These are phyloP conservation scores for Paspalum notatum DNA, from an alignment of 176 grass and related monocot species.

Conservation along the genomic window DNA sequence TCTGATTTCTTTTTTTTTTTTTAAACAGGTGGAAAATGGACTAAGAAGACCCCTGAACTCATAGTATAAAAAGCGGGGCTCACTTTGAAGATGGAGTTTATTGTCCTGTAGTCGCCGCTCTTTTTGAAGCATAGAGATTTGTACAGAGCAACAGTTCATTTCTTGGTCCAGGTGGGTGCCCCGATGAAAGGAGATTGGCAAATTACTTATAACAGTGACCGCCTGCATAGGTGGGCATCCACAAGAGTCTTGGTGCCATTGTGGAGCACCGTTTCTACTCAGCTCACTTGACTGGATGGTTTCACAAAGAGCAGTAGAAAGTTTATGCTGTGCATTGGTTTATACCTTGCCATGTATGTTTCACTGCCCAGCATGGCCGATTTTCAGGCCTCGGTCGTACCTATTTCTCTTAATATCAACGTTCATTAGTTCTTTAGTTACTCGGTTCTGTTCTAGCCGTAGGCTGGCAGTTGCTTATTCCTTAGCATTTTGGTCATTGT, in stretches of 20 bases:
- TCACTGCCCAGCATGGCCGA: slow-evolving; percentile 12
- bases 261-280: slow-evolving; percentile 9
- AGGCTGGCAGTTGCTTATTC: background rate
- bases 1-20: slow-evolving; percentile 26
- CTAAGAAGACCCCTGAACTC: slow-evolving; percentile 64
- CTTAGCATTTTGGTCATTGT: slow-evolving; percentile 31
- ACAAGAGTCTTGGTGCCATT: slow-evolving; percentile 28
- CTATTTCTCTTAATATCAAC: slow-evolving; percentile 4
- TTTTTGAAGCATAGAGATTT: slow-evolving; percentile 43
- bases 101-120: slow-evolving; percentile 5
- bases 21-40: slow-evolving; percentile 52
- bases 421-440: background rate
- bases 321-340: slow-evolving; percentile 1
- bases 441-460: background rate
- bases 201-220: background rate
- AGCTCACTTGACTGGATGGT: background rate
- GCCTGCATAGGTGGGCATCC: background rate
- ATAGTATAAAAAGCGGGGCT: slow-evolving; percentile 16
- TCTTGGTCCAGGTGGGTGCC: background rate
- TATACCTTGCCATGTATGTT: background rate
- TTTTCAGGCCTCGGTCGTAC: slow-evolving; percentile 14
- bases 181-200: slow-evolving; percentile 9
- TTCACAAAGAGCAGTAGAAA: background rate
- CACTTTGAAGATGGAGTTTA: slow-evolving; percentile 1
- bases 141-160: slow-evolving; percentile 40